Base-by-base conservation (phyloP, 2,329 filamentous ascomycete genomes). In the Colletotrichum australisinense region DNA sequence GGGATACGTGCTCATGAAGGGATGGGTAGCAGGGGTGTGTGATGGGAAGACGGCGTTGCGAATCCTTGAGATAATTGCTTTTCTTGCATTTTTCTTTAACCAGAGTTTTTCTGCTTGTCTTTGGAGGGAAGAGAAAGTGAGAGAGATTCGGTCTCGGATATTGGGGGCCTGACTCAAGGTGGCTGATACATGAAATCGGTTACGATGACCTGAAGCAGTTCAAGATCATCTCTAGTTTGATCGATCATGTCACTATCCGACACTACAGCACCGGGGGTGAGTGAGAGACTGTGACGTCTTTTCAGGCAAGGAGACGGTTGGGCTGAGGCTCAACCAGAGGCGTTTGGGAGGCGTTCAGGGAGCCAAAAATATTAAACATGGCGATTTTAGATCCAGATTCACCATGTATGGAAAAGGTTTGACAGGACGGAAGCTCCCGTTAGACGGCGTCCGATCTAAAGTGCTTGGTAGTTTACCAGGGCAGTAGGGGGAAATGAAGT, bases 31-130 rank as follows among this genome's bases (percentile, higher is more conserved):
- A 59, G 59, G 59, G 28, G 42, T 49, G 42, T 0, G 56, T 35
- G 49, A 49, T 55, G 46, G 22, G 4, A 19, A 46, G 56, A 52
- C 56, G 38, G n/a, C 22, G 62, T 7, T 57, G n/a, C 32, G 19
- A 42, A 49, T 42, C 46, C 30, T 68, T 16, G 49, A 57, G 11
- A 55, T 26, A 63, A 62, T 69, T 69, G 67, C 67, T 69, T 69
- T 69, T 64, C 46, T 26, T 19, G 26, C n/a, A 16, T 24, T 42
- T 42, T 42, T 71, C 42, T 58, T 71, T 46, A 62, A 26, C 42
- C 22, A 26, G 16, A 12, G 6, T 52, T 55, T 12, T 32, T 63
- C 8, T 49, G 42, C 42, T 2, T 26, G n/a, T 35, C 14, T 19
- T 8, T 42, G 14, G 35, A 46, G 32, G 7, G 49, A 52, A 19